These are phyloP conservation scores for Candida coquimbonensis DNA, from an alignment of 805 yeast genomes.

Conservation along the genomic window DNA sequence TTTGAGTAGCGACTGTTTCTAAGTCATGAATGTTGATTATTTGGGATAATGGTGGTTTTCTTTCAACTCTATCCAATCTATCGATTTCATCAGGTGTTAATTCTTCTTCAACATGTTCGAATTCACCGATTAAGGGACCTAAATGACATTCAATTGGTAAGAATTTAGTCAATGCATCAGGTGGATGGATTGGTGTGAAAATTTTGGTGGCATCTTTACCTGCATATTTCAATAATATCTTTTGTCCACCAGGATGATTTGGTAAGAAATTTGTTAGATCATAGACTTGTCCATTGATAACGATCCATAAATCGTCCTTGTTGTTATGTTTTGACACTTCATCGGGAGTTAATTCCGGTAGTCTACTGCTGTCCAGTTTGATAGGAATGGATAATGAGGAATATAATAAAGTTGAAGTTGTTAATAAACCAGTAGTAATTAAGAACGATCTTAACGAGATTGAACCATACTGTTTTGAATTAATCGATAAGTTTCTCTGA, in stretches of 20 bases:
- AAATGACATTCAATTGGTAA: slow-evolving; percentile 53
- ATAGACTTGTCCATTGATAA: slow-evolving; percentile 71
- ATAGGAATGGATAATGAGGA: background rate
- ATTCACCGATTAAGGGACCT: slow-evolving; percentile 42
- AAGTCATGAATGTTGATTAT: slow-evolving; percentile 79
- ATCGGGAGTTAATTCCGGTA: slow-evolving; percentile 20
- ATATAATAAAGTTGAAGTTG: too few species aligned
- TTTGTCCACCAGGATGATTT: slow-evolving; percentile 76
- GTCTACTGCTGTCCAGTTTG: background rate
- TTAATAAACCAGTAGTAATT: too few species aligned
- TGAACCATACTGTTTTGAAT: too few species aligned
- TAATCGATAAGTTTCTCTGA: too few species aligned
- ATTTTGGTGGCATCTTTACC: slow-evolving; percentile 79
- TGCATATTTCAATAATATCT: slow-evolving; percentile 73
- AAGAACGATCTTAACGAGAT: too few species aligned
- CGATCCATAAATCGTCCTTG: slow-evolving; percentile 72
- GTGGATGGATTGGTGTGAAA: slow-evolving; percentile 85
- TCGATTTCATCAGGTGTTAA: slow-evolving; percentile 31
- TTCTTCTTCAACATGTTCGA: slow-evolving; percentile 30
- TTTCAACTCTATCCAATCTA: slow-evolving; percentile 34
- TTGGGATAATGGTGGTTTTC: slow-evolving; percentile 62
- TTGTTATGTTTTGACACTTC: slow-evolving; percentile 25
- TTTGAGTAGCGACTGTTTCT: slow-evolving; percentile 76
- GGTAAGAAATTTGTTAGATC: slow-evolving; percentile 68
- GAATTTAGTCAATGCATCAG: slow-evolving; percentile 68